Evolutionary conservation across 768 basidiomycete genomes (phyloP), one percentile per base, ranked within the genome.

Genomic region (Phlegmacium glaucopus): DNA sequence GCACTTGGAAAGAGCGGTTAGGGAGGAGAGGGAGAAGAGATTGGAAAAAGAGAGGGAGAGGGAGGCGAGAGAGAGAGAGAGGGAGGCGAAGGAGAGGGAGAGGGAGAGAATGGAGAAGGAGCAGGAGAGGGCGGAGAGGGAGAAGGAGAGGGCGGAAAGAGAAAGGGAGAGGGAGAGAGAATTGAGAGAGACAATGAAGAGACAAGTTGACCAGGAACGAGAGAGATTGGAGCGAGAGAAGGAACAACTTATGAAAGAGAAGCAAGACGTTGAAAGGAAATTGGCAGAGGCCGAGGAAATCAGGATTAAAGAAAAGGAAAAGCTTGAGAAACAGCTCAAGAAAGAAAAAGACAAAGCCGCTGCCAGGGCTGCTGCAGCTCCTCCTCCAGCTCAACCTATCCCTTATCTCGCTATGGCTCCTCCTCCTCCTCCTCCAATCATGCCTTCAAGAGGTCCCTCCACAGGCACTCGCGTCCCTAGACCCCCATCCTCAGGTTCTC

Each of bases 371-470:
- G 39, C 52, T 6, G 52, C 51, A 3, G 52, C 55, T 27, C n/a
- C n/a, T n/a, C n/a, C n/a, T n/a, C n/a, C n/a, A n/a, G 49, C 51
- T n/a, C 51, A 35, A 10, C 48, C 35, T 13, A 44, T 58, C n/a
- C 52, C 54, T 5, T 62, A 62, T 34, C 43, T 60, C 15, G 53
- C 57, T 15, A 60, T 62, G 61, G 56, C 59, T 0, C 52, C 54
- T 9, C 60, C 60, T 4, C 60, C 59, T 0, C 52, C 54, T 9
- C 60, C 60, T 4, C 60, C 60, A 5, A 50, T 30, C 11, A 53
- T 49, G 49, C 51, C 53, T 17, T 17, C 32, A 4, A 38, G 10
- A 17, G 18, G 28, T 6, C 16, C 9, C 6, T 27, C 40, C 13
- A 26, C 39, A 16, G 22, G 29, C 11, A 40, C 36, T 42, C 36